Conservation (phyloP, 2,329 filamentous ascomycete genomes). For the Pseudogymnoascus sp. region DNA sequence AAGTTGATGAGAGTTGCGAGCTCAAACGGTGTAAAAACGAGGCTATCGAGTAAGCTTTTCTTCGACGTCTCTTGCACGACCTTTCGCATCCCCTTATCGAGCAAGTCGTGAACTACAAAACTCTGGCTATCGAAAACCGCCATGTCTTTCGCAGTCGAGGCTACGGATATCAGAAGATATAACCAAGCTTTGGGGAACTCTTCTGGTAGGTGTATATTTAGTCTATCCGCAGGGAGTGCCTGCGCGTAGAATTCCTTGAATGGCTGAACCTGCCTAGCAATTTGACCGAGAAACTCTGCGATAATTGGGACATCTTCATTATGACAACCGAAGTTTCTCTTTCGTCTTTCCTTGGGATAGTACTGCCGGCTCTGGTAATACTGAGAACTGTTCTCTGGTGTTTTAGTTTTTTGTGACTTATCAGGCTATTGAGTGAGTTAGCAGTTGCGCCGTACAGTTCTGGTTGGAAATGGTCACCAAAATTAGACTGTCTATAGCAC, state of each 20-base stretch:
- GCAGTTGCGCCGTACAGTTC: neutral
- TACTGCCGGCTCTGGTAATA: neutral
- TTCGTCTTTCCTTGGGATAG: neutral
- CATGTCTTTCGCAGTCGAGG: constrained; percentile 14
- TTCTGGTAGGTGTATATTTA: constrained; percentile 15
- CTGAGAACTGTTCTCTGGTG: neutral
- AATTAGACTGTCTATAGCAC: constrained; percentile 27
- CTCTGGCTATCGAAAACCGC: constrained; percentile 13
- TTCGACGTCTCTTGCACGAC: constrained; percentile 11
- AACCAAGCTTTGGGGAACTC: constrained; percentile 20
- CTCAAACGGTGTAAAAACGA: constrained; percentile 18
- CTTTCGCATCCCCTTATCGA: constrained; percentile 15
- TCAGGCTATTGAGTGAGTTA: neutral
- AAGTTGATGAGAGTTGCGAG: constrained; percentile 18
- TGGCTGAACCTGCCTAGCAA: constrained; percentile 5
- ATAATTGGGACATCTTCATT: constrained; percentile 8
- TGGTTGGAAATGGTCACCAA: neutral
- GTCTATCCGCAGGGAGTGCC: constrained; percentile 8
- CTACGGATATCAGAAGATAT: constrained; percentile 18
- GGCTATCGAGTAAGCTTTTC: constrained; percentile 14
- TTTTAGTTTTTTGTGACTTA: neutral
- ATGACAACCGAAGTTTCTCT: constrained; percentile 4
- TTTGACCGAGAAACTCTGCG: constrained; percentile 4
- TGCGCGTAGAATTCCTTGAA: constrained; percentile 15
- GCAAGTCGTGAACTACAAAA: constrained; percentile 12